Base-by-base conservation (phyloP, 202 grass and related monocot genomes). In the Eragrostis tef region DNA sequence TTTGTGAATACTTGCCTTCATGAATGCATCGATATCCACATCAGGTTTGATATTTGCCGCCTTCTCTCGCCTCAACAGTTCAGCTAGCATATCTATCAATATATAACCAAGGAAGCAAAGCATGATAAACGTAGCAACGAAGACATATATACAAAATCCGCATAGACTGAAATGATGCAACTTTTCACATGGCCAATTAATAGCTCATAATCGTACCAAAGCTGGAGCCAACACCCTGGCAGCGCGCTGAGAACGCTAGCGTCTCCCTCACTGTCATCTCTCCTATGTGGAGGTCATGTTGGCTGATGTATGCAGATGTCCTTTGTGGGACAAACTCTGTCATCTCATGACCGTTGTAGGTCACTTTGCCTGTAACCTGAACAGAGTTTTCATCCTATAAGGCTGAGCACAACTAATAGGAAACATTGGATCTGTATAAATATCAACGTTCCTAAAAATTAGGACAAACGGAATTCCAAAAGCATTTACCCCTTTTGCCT, bases 261-360 rank as follows among this genome's bases (percentile, higher is more conserved):
- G 95, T 98, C 68, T 98, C 95, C 77, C 92, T 89, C 16, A 98
- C 95, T 7, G 95, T 98, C 95, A 94, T 98, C 79, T 98, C 92
- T 61, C 88, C 92, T 12, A 94, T 89, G 81, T 98, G 92, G 22
- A 93, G 84, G 63, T 98, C 95, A 59, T 98, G 85, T 72, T 98
- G 95, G 74, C 95, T 93, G 58, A 98, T 94, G 72, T 98, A 98
- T 1, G 95, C 92, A 0, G 92, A 82, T 11, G 94, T 94, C 74
- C 92, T 93, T 86, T 94, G 79, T 5, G 95, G 92, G 19, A 56
- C 52, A 21, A 56, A 56, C 19, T 56, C 52, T 0, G 19, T 21
- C 52, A 56, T 56, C 19, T 9, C 56, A 3, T 59, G 56, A 20
- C 56, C 56, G 11, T 59, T 59, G 56, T 59, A 59, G 21, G 56